Percentiles rank a stretch among this genome's conserved stretches.
phyloP scores from a whole-genome alignment of 148 eudicot genomes.

The Vaccinium vitisidaea region DNA sequence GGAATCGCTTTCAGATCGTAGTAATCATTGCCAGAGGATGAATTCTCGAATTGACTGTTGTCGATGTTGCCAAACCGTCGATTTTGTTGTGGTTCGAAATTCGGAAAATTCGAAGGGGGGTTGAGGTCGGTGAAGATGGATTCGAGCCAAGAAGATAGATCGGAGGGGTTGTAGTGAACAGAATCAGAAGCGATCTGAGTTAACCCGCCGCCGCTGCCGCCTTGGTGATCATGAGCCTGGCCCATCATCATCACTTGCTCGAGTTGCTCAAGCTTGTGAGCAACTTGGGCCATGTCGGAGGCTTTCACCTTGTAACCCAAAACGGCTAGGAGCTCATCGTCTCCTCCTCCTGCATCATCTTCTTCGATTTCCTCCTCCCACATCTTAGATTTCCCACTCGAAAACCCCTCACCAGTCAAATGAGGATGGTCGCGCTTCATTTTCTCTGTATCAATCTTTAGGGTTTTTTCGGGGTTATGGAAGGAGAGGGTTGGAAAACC shows the following conservation, averaged over 20 bases:
- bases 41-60: too few relatives aligned
- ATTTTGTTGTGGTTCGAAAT: too few relatives aligned
- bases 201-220: too few relatives aligned
- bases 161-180: too few relatives aligned
- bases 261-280: constrained; percentile 60
- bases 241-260: constrained; percentile 39
- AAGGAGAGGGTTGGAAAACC: background rate
- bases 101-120: too few relatives aligned
- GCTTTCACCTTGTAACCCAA: constrained; percentile 72
- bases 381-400: constrained; percentile 43
- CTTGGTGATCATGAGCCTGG: too few relatives aligned
- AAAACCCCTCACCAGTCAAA: background rate
- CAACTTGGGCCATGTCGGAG: constrained; percentile 71
- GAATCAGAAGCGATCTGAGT: too few relatives aligned
- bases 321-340: constrained; percentile 66
- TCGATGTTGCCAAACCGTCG: too few relatives aligned
- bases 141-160: too few relatives aligned
- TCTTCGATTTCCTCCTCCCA: constrained; percentile 33
- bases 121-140: too few relatives aligned
- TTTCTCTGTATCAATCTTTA: background rate
- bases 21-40: too few relatives aligned
- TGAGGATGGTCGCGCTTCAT: constrained; percentile 31
- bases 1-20: too few relatives aligned
- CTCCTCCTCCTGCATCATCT: constrained; percentile 33
- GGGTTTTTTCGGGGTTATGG: background rate